These are phyloP conservation scores for Penicillium antarcticum DNA, from an alignment of 495 filamentous ascomycete species.

Conservation along the genomic window DNA sequence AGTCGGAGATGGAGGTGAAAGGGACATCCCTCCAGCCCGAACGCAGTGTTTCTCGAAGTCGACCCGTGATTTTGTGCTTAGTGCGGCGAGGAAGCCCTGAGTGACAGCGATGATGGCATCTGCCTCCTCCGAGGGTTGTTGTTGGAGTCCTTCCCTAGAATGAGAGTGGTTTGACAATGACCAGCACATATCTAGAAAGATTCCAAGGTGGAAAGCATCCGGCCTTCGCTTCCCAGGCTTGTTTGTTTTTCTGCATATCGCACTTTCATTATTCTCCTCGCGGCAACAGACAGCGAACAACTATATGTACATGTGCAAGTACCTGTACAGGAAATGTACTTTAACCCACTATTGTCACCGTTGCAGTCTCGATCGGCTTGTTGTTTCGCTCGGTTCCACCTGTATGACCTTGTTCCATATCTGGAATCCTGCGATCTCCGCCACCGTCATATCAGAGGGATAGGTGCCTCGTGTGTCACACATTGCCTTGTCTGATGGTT, in stretches of 20 bases:
- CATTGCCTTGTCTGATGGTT: neutral
- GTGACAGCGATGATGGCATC: constrained; percentile 31
- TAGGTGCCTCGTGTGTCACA: neutral
- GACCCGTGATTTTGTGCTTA: constrained; percentile 28
- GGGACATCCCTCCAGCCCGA: constrained; percentile 36
- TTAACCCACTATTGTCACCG: constrained; percentile 9
- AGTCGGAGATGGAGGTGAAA: constrained; percentile 30
- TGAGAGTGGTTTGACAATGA: constrained; percentile 6
- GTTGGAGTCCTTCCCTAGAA: neutral
- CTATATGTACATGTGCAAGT: neutral
- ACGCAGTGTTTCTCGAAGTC: constrained; percentile 40
- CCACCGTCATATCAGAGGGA: neutral
- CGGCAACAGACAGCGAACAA: neutral
- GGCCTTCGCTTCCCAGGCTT: neutral
- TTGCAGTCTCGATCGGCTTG: constrained; percentile 12
- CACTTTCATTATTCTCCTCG: neutral
- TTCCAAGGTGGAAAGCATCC: neutral
- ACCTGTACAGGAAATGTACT: neutral
- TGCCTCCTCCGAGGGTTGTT: constrained; percentile 17
- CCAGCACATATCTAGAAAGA: constrained; percentile 21
- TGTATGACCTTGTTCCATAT: constrained; percentile 8
- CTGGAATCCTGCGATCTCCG: neutral
- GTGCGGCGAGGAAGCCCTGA: constrained; percentile 32
- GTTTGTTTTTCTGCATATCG: neutral
- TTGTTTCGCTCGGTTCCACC: neutral